Base-by-base conservation (phyloP, 2,329 filamentous ascomycete genomes). In the Talaromyces sp. region DNA sequence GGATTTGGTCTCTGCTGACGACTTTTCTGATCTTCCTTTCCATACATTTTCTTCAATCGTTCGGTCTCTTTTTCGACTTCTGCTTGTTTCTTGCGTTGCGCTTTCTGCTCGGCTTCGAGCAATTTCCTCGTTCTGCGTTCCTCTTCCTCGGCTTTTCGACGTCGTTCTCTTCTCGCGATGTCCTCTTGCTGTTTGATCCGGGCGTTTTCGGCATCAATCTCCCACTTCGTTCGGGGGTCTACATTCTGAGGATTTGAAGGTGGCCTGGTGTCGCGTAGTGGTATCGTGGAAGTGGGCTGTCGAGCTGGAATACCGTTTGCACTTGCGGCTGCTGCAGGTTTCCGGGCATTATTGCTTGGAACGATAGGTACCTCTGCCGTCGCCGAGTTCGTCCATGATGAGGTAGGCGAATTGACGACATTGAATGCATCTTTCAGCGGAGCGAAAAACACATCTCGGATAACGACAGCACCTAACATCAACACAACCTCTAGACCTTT, bases 401-500 rank as follows among this genome's bases (percentile, higher is more conserved):
- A 69, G 29, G 58, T 40, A 59, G 56, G 63, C 15, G 63, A 54
- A 45, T 59, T 61, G 34, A 64, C 22, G 47, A 93, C 83, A 75
- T 97, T 95, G 80, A 97, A 98, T 4, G 88, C 83, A 70, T 96
- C 91, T 19, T 86, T 85, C 64, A 88, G 85, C 4, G 88, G 85
- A 66, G 84, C 79, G 71, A 88, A 88, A 75, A 84, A 89, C 5
- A 89, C 77, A 70, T 89, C 87, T 27, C 85, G 81, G 65, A 89
- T 88, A 13, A 86, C 85, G 1, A 86, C 80, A 0, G 85, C 86
- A 17, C 85, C 80, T 0, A 89, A 79, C 31, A 89, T 73, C 25
- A 98, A 78, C 1, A 93, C 89, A 1, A 98, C 86, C 75, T 99
- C 95, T 3, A 98, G 81, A 0, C 95, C 95, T 77, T 97, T 98